These are phyloP conservation scores for Xylaria sp. DNA, from an alignment of 2,329 filamentous ascomycete species.

Conservation along the genomic window DNA sequence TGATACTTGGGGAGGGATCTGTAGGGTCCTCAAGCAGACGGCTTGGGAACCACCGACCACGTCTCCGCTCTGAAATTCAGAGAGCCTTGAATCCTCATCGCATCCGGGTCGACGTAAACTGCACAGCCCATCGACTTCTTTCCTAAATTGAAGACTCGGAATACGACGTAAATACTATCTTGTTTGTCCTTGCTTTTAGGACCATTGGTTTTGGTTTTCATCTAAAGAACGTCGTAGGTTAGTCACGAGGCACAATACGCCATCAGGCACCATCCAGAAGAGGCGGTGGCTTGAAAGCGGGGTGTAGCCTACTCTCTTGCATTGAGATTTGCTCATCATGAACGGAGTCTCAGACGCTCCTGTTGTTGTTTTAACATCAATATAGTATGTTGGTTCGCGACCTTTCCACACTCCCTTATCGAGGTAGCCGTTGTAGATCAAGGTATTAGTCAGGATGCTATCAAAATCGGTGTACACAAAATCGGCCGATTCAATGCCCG, in stretches of 20 bases:
- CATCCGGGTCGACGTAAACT: conserved; percentile 6
- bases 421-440: conserved; percentile 8
- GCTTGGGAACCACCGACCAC: conserved; percentile 16
- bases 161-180: conserved; percentile 12
- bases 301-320: not conserved
- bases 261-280: not conserved
- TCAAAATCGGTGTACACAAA: conserved; percentile 19
- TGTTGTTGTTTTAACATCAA: conserved; percentile 12
- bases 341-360: conserved; percentile 11
- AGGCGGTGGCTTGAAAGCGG: not conserved
- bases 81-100: conserved; percentile 6
- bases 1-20: not conserved
- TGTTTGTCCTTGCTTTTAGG: conserved; percentile 1
- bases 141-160: conserved; percentile 11
- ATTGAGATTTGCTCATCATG: conserved; percentile 14
- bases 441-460: not conserved
- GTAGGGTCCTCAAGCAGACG: not conserved
- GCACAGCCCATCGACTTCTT: conserved; percentile 13
- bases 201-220: conserved; percentile 11
- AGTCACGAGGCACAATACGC: not conserved
- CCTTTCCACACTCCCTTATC: not conserved
- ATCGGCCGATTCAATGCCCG: conserved; percentile 12
- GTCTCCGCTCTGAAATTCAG: conserved; percentile 11
- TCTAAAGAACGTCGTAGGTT: not conserved
- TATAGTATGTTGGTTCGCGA: conserved; percentile 5